Evolutionary conservation across 106 monocot species (phyloP).

Genomic region (Allium fistulosum): DNA sequence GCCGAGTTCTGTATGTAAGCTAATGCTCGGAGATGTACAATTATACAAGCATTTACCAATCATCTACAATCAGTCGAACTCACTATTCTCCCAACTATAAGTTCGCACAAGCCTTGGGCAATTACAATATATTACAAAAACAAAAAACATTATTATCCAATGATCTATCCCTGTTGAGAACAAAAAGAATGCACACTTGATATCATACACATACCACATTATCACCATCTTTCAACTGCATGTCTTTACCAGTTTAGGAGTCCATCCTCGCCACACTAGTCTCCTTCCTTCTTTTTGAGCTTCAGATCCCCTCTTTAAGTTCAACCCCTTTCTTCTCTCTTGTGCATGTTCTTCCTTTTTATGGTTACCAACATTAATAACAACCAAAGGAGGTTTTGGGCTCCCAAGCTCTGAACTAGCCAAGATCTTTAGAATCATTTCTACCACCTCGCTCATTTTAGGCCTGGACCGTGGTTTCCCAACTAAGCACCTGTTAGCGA

Average conservation of each 20-base stretch:
- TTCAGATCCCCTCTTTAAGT: constrained; percentile 22
- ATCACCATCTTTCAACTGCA: not conserved
- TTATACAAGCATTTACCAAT: no score
- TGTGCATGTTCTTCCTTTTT: not conserved
- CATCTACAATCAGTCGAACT: no score
- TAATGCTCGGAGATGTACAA: no score
- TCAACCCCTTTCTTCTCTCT: constrained; percentile 16
- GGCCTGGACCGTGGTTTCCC: constrained; percentile 52
- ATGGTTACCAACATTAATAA: not conserved
- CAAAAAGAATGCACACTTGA: no score
- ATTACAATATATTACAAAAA: no score
- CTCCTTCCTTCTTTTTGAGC: constrained; percentile 18
- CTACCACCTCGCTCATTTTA: constrained; percentile 69
- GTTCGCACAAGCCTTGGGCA: no score
- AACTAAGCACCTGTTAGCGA: constrained; percentile 64
- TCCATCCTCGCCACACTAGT: constrained; percentile 33
- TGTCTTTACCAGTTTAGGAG: constrained; percentile 18
- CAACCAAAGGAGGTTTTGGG: constrained; percentile 30
- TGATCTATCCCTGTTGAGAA: no score
- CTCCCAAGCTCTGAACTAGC: constrained; percentile 21
- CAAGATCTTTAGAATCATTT: constrained; percentile 42
- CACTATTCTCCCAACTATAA: no score
- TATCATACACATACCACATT: no score
- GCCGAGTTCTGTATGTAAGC: no score
- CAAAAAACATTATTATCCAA: no score